phyloP scores from a whole-genome alignment of 2,329 filamentous ascomycete genomes.

The Fusarium sp. region DNA sequence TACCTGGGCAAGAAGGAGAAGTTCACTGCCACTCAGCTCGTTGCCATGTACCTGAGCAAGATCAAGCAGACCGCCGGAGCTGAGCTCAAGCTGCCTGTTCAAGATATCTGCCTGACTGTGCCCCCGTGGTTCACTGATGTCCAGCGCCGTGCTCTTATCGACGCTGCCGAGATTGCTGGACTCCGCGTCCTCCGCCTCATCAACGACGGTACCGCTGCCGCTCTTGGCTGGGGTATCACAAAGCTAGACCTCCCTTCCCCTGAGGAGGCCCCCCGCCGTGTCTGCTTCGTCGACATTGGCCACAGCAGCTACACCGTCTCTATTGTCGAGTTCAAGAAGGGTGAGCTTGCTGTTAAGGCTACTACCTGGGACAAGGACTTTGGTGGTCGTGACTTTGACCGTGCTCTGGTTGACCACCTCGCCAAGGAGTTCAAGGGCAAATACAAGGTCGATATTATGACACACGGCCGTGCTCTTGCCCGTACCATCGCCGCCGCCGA shows the following conservation, averaged over 20 bases:
- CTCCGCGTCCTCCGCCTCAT: constrained; percentile 93
- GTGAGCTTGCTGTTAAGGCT: constrained; percentile 92
- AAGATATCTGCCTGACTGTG: constrained; percentile 92
- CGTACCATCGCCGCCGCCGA: constrained; percentile 90
- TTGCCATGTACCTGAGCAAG: constrained; percentile 96
- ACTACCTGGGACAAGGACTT: constrained; percentile 96
- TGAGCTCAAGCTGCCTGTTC: constrained; percentile 91
- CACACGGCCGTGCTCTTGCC: constrained; percentile 88
- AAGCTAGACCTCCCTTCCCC: constrained; percentile 90
- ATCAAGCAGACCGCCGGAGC: constrained; percentile 87
- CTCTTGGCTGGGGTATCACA: constrained; percentile 96
- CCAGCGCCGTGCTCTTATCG: constrained; percentile 89
- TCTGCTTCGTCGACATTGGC: constrained; percentile 93
- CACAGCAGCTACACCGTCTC: constrained; percentile 96
- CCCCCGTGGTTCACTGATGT: constrained; percentile 97
- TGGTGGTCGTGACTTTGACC: constrained; percentile 97
- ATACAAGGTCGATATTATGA: constrained; percentile 95
- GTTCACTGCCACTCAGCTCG: constrained; percentile 94
- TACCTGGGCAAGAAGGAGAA: constrained; percentile 96
- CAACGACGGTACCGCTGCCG: constrained; percentile 97
- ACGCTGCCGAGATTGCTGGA: constrained; percentile 92
- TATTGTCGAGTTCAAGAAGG: constrained; percentile 96
- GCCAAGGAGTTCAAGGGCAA: constrained; percentile 96
- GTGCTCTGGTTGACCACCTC: constrained; percentile 93
- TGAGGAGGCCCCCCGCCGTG: constrained; percentile 92